Evolutionary conservation across 1,284 basidiomycete species (phyloP), one percentile per base, ranked within the genome.

Genomic region (Violaceomyces palustris): DNA sequence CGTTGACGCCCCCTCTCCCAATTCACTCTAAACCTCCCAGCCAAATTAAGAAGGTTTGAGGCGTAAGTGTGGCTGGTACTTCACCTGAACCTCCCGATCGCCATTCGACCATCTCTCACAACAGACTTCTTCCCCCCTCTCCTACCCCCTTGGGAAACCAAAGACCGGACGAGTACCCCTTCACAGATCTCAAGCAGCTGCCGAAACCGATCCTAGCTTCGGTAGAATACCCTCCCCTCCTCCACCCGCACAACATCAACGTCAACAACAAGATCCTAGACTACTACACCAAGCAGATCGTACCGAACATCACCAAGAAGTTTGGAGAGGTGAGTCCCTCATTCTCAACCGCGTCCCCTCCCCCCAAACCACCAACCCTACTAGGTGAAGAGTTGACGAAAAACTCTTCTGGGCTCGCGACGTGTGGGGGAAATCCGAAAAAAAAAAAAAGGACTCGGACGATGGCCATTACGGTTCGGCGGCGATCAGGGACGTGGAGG

Each of bases 391-490:
- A n/a, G n/a, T n/a, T n/a, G n/a, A n/a, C n/a, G n/a, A n/a, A n/a
- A n/a, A n/a, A n/a, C n/a, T n/a, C n/a, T 7, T 42, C 31, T 19
- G 32, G 30, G n/a, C 30, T n/a, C n/a, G 27, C 10, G n/a, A n/a
- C 10, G 27, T 10, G 27, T 29, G 27, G 10, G n/a, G 27, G n/a
- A 29, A n/a, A 29, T 29, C 10, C 27, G 27, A 29, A n/a, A 29
- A n/a, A n/a, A n/a, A n/a, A 9, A 14, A 18, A 28, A 18, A 79
- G 32, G 79, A 78, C 14, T 82, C 87, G 62, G 88, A 93, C 73
- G 90, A 93, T 65, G 90, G 90, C n/a, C 97, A 98, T 75, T 96
- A 98, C 73, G 94, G 94, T 21, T 89, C 86, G 64, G 84, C 91
- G 0, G 90, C 91, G 0, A 91, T 88, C 25, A 81, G 94, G 49